Evolutionary conservation across 2,329 filamentous ascomycete species (phyloP).

Genomic region (Aspergillus fructus): DNA sequence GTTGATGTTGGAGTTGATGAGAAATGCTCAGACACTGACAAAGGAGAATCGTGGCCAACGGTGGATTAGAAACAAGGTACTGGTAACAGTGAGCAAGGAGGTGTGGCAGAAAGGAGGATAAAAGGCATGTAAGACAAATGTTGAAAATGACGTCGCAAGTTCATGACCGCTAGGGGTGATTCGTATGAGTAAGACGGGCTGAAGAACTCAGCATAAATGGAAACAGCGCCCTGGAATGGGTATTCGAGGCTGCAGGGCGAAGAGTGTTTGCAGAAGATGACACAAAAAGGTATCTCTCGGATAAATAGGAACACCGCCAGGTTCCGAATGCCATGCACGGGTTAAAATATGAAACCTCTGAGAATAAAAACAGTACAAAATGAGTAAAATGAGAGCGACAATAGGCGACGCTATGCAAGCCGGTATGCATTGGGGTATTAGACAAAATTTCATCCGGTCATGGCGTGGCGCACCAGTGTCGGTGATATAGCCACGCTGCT

Average conservation of each 20-base stretch:
- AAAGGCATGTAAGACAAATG: conserved; percentile 4
- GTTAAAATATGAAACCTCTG: conserved; percentile 27
- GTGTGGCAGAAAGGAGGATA: not conserved
- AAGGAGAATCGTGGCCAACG: conserved; percentile 33
- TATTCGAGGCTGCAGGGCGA: conserved; percentile 3
- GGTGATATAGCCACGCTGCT: conserved; percentile 96
- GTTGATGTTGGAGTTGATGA: conserved; percentile 15
- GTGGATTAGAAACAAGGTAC: conserved; percentile 6
- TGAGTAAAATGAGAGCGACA: conserved; percentile 23
- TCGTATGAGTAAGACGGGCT: conserved; percentile 18
- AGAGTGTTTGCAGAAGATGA: conserved; percentile 18
- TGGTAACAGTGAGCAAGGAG: not conserved
- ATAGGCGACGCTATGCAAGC: conserved; percentile 39
- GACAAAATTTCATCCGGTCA: conserved; percentile 30
- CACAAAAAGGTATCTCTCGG: conserved; percentile 39
- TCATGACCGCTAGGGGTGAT: conserved; percentile 24
- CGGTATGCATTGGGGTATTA: conserved; percentile 35
- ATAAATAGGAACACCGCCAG: conserved; percentile 37
- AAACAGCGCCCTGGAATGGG: conserved; percentile 14
- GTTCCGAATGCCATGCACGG: conserved; percentile 39
- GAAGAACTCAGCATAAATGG: conserved; percentile 18
- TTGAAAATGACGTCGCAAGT: conserved; percentile 15
- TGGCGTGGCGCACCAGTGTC: conserved; percentile 76
- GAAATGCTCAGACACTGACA: conserved; percentile 28
- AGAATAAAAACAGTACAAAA: conserved; percentile 26